Evolutionary conservation across 192 early-diverging fungal genomes (phyloP).

Genomic region (Backusella westeae): DNA sequence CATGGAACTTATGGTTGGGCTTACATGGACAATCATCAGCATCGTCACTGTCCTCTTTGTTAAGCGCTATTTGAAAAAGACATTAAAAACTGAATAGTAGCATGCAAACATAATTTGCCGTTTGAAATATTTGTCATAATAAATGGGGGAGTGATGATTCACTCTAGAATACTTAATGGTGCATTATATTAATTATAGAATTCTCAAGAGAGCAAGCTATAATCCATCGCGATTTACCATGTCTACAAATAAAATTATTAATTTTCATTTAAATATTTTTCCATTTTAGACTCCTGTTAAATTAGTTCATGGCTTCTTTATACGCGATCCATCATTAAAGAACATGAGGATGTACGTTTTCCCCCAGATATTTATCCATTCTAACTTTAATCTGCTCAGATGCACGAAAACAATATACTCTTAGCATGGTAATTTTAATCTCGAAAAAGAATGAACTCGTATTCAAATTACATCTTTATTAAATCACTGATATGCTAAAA

Average conservation of each 20-base stretch:
- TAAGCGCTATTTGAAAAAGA: slow-evolving; percentile 34
- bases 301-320: neutral
- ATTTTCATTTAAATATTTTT: neutral
- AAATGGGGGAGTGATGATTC: too few relatives aligned
- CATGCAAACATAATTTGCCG: too few relatives aligned
- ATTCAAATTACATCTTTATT: too few relatives aligned
- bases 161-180: too few relatives aligned
- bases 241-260: neutral
- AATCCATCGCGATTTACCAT: too few relatives aligned
- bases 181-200: too few relatives aligned
- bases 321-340: neutral
- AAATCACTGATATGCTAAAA: too few relatives aligned
- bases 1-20: slow-evolving; percentile 42
- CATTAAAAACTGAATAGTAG: slow-evolving; percentile 21
- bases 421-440: too few relatives aligned
- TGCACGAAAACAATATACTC: neutral
- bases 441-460: too few relatives aligned
- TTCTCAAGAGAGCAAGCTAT: too few relatives aligned
- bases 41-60: slow-evolving; percentile 30
- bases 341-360: neutral
- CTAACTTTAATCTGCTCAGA: neutral
- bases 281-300: neutral
- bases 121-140: too few relatives aligned
- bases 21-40: slow-evolving; percentile 36
- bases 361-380: neutral